phyloP scores from a whole-genome alignment of 1,284 basidiomycete genomes.

The Veloboletus limbatus region DNA sequence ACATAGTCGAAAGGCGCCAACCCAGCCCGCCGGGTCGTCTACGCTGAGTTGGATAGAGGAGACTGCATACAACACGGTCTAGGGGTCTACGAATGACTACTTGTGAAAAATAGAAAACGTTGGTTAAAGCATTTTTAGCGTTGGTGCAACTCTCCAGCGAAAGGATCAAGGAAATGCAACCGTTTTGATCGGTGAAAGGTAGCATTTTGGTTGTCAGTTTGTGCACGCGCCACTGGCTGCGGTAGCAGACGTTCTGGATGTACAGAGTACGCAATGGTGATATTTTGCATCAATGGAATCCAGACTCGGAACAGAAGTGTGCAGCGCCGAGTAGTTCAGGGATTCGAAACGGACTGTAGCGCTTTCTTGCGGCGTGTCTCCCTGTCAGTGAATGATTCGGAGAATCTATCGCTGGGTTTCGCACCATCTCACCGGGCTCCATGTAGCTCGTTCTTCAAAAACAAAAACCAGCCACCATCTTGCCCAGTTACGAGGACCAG shows the following conservation, averaged over 20 bases:
- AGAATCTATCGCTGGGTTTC: conserved; percentile 27
- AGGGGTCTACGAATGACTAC: background rate
- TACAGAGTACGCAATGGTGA: conserved; percentile 1
- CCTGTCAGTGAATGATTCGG: conserved; percentile 18
- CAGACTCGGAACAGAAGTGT: background rate
- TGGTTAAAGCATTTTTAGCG: background rate
- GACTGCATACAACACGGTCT: background rate
- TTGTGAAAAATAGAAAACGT: background rate
- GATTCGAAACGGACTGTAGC: no score
- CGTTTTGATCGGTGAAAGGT: background rate
- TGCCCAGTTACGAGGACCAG: conserved; percentile 5
- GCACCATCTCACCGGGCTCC: background rate
- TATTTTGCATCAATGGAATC: conserved; percentile 1
- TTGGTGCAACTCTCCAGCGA: background rate
- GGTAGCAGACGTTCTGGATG: conserved; percentile 1
- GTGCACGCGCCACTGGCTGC: conserved; percentile 5
- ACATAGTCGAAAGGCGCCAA: no score
- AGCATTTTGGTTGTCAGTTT: background rate
- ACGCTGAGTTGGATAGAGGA: no score
- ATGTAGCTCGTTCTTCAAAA: conserved; percentile 10
- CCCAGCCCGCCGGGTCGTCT: no score
- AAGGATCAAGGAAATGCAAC: conserved; percentile 1
- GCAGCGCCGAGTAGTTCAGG: background rate
- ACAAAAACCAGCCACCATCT: conserved; percentile 18
- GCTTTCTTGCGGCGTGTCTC: conserved; percentile 8